A percentile compares a stretch with the other conserved stretches of the same genome.
Evolutionary conservation across 306 rosid species (phyloP).

Genomic region (Cicer chorassanicum): DNA sequence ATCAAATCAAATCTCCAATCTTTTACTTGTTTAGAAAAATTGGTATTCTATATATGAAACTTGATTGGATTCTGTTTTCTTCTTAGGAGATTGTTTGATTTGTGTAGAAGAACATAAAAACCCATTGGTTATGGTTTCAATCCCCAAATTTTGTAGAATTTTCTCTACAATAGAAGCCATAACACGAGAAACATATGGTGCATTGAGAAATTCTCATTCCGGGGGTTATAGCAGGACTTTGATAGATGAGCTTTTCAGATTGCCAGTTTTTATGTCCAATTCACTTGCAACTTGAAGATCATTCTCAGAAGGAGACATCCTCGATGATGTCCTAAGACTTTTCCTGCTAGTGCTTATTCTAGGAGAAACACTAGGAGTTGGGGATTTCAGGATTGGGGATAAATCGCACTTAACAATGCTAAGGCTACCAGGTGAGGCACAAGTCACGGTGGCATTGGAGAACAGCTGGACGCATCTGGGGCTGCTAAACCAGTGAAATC

Average conservation of each 20-base stretch:
- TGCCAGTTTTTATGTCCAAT: conserved; percentile 45
- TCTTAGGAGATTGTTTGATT: conserved; percentile 15
- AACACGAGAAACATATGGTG: background rate
- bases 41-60: background rate
- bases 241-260: conserved; percentile 47
- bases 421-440: conserved; percentile 67
- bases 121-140: conserved; percentile 41
- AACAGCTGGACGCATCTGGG: conserved; percentile 49
- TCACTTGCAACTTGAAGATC: conserved; percentile 52
- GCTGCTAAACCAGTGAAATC: conserved; percentile 49
- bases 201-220: conserved; percentile 45
- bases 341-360: no score
- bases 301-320: conserved; percentile 76
- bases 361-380: conserved; percentile 88
- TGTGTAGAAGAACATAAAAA: conserved; percentile 13
- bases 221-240: conserved; percentile 9
- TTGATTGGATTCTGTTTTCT: conserved; percentile 26
- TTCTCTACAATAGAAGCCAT: conserved; percentile 6
- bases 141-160: conserved; percentile 46
- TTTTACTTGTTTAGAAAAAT: background rate
- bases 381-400: conserved; percentile 74
- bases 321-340: conserved; percentile 75
- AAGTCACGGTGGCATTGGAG: conserved; percentile 47
- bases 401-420: conserved; percentile 57
- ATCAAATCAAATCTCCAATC: background rate